Evolutionary conservation across 495 filamentous ascomycete genomes (phyloP).

Genomic region (Bombardia bombarda): DNA sequence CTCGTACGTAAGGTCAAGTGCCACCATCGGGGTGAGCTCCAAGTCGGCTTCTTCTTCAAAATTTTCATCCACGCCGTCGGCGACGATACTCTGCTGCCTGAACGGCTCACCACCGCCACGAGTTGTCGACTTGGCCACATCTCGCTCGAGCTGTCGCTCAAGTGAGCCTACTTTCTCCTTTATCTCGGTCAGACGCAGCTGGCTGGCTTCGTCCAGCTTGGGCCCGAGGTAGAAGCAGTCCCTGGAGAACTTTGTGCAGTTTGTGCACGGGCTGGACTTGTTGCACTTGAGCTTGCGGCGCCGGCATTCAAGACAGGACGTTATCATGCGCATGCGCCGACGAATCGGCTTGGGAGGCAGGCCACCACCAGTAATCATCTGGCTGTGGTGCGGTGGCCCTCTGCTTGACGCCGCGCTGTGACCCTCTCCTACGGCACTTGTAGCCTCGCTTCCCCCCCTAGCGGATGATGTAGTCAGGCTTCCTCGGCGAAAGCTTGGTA

Average conservation of each 20-base stretch:
- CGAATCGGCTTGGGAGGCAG: slow-evolving; percentile 50
- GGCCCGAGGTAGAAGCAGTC: slow-evolving; percentile 60
- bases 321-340: slow-evolving; percentile 61
- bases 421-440: background rate
- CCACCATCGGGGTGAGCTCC: slow-evolving; percentile 47
- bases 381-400: background rate
- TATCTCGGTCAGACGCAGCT: slow-evolving; percentile 55
- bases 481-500: background rate
- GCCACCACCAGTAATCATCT: background rate
- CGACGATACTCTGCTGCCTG: slow-evolving; percentile 28
- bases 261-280: slow-evolving; percentile 63
- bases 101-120: too few relatives aligned
- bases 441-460: background rate
- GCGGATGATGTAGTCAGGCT: background rate
- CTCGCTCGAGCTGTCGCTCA: slow-evolving; percentile 52
- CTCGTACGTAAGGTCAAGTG: slow-evolving; percentile 55
- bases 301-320: slow-evolving; percentile 63
- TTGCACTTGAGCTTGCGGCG: slow-evolving; percentile 75
- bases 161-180: slow-evolving; percentile 63
- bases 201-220: slow-evolving; percentile 50
- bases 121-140: slow-evolving; percentile 33
- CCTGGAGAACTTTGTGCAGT: slow-evolving; percentile 53
- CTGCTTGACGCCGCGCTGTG: background rate
- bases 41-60: slow-evolving; percentile 41
- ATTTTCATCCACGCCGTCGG: slow-evolving; percentile 38